Percentiles rank a stretch among this genome's conserved stretches.
These are phyloP conservation scores for Gardenia jasminoides DNA, from an alignment of 257 asterid genomes.

Conservation along the genomic window DNA sequence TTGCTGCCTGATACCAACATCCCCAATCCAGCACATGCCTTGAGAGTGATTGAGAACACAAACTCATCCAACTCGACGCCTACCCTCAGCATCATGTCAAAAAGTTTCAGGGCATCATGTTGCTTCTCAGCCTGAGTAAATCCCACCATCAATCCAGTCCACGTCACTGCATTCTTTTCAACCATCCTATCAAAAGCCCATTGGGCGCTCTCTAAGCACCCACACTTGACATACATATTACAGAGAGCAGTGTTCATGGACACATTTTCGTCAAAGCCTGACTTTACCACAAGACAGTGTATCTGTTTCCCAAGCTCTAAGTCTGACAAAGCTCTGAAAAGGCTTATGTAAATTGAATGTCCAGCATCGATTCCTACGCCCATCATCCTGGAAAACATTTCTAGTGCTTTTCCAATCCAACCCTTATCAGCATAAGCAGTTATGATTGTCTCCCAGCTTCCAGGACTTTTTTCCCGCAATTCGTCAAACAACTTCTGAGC, in stretches of 20 bases:
- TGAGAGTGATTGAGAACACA: slow-evolving; percentile 44
- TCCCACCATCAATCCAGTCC: slow-evolving; percentile 58
- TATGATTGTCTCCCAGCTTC: slow-evolving; percentile 42
- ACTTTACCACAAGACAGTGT: slow-evolving; percentile 43
- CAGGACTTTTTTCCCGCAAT: slow-evolving; percentile 36
- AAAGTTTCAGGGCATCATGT: slow-evolving; percentile 40
- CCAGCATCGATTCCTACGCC: slow-evolving; percentile 19
- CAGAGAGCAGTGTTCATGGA: slow-evolving; percentile 38
- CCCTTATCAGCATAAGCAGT: slow-evolving; percentile 47
- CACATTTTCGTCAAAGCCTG: slow-evolving; percentile 35
- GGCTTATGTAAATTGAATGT: slow-evolving; percentile 30
- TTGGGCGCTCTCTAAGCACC: slow-evolving; percentile 36
- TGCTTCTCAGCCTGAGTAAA: slow-evolving; percentile 42
- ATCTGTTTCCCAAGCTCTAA: slow-evolving; percentile 48
- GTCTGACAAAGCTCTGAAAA: slow-evolving; percentile 34
- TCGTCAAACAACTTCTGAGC: slow-evolving; percentile 49
- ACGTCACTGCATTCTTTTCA: slow-evolving; percentile 40
- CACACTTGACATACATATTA: slow-evolving; percentile 49
- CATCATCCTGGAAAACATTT: slow-evolving; percentile 26
- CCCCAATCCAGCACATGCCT: slow-evolving; percentile 45
- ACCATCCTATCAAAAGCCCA: slow-evolving; percentile 32
- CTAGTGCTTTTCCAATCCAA: slow-evolving; percentile 29
- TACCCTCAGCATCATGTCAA: slow-evolving; percentile 32
- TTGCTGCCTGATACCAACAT: slow-evolving; percentile 37
- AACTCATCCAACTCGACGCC: slow-evolving; percentile 42